phyloP scores from a whole-genome alignment of 441 rosid genomes.

The Gossypium trilobum region DNA sequence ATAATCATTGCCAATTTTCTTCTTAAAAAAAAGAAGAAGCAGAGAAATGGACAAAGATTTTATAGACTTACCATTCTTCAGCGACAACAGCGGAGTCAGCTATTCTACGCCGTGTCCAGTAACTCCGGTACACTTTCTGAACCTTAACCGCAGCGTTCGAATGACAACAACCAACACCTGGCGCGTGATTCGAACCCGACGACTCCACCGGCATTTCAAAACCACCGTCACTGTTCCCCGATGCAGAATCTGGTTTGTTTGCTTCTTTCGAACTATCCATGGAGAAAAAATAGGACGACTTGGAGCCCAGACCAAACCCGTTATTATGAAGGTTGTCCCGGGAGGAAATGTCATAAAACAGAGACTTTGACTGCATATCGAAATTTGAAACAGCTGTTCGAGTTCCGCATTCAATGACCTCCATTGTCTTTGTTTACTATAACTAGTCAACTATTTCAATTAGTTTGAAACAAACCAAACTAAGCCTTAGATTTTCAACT shows the following conservation, averaged over 20 bases:
- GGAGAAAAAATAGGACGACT: background rate
- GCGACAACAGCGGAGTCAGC: constrained; percentile 88
- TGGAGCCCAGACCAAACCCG: constrained; percentile 10
- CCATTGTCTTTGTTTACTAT: constrained; percentile 16
- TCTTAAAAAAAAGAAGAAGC: background rate
- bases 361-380: constrained; percentile 22
- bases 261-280: background rate
- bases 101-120: constrained; percentile 76
- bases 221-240: background rate
- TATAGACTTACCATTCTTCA: constrained; percentile 60
- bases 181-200: constrained; percentile 8
- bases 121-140: constrained; percentile 80
- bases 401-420: constrained; percentile 20
- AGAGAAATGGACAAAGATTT: background rate
- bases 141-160: constrained; percentile 50
- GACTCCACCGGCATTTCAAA: constrained; percentile 4
- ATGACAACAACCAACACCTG: constrained; percentile 8
- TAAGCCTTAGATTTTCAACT: background rate
- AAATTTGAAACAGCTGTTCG: constrained; percentile 17
- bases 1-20: background rate
- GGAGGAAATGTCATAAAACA: constrained; percentile 21
- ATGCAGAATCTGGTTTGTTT: background rate
- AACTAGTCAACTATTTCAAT: background rate
- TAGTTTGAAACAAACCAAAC: background rate
- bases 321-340: constrained; percentile 4